These are phyloP conservation scores for Mycena chlorophos DNA, from an alignment of 768 basidiomycete genomes.

Conservation along the genomic window DNA sequence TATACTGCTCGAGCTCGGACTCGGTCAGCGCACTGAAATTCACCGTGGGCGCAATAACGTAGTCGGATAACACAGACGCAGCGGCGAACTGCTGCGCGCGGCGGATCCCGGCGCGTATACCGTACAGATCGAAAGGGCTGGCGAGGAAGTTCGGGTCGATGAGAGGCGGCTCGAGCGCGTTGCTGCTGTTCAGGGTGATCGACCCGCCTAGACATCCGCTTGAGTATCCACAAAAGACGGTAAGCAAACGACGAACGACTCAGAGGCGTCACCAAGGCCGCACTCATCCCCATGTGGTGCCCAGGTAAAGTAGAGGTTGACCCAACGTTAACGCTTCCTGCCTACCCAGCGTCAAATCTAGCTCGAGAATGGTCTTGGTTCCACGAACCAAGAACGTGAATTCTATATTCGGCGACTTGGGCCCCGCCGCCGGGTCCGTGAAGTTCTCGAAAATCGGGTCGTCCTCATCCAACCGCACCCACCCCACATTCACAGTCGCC, in stretches of 20 bases:
- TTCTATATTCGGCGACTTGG: constrained; percentile 37
- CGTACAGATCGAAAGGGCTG: constrained; percentile 21
- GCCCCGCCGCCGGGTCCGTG: constrained; percentile 39
- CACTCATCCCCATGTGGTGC: constrained; percentile 8
- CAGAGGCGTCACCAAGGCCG: constrained; percentile 8
- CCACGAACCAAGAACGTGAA: constrained; percentile 29
- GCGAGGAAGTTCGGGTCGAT: constrained; percentile 47
- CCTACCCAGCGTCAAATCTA: not conserved
- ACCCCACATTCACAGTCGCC: constrained; percentile 18
- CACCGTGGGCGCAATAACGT: constrained; percentile 7
- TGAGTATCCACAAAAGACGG: not conserved
- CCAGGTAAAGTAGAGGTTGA: constrained; percentile 7
- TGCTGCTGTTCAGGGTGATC: constrained; percentile 34
- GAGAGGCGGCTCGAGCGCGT: constrained; percentile 41
- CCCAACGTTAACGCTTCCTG: not conserved
- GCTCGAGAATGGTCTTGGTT: not conserved
- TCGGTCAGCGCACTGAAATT: not conserved
- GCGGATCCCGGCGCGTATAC: constrained; percentile 15
- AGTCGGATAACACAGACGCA: constrained; percentile 23
- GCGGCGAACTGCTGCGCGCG: constrained; percentile 10
- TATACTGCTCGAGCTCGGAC: constrained; percentile 16
- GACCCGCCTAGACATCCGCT: constrained; percentile 21
- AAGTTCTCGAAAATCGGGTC: constrained; percentile 30
- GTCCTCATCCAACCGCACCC: constrained; percentile 28
- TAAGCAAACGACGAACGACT: constrained; percentile 30